Base-by-base conservation (phyloP, 1,139 yeast genomes). In the Pichia sp. region DNA sequence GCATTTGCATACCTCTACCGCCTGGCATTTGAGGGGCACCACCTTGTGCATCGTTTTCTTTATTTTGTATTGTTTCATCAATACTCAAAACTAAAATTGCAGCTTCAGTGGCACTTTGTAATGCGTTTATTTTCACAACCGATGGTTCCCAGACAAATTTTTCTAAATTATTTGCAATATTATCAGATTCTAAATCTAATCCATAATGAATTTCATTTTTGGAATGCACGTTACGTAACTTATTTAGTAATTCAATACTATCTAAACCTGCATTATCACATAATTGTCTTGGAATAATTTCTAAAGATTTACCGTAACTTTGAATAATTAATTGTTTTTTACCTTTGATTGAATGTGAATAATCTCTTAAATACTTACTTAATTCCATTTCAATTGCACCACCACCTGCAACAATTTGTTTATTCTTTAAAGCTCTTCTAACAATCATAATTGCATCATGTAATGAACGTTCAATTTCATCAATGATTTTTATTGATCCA, bases 391-490 rank as follows among this genome's bases (percentile, higher is more conserved):
- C 99, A 59, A 91, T 87, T 46, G 99, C 99, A 58, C 99, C 99
- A 59, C 99, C 99, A 55, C 99, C 99, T 18, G 96, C 98, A 56
- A 93, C 99, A 59, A 95, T 83, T 38, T 81, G 74, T 64, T 82
- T 86, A 67, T 90, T 93, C 66, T 87, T 85, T 47, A 93, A 83
- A 1, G 98, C 96, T 64, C 99, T 80, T 73, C 91, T 91, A 48
- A 93, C 98, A 69, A 95, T 90, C 99, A 93, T 93, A 50, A 93
- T 90, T 49, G 99, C 99, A 72, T 93, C 99, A 66, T 93, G 99
- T 60, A 93, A 76, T 4, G 97, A 91, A 69, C 99, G 81, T 70
- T 93, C 99, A 41, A 93, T 98, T 73, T 93, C 99, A 41, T 96
- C 97, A 67, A 95, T 91, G 51, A 93, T 96, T 75, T 93, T 99